phyloP scores from a whole-genome alignment of 1,284 basidiomycete genomes.

The Coniferiporia weirii region DNA sequence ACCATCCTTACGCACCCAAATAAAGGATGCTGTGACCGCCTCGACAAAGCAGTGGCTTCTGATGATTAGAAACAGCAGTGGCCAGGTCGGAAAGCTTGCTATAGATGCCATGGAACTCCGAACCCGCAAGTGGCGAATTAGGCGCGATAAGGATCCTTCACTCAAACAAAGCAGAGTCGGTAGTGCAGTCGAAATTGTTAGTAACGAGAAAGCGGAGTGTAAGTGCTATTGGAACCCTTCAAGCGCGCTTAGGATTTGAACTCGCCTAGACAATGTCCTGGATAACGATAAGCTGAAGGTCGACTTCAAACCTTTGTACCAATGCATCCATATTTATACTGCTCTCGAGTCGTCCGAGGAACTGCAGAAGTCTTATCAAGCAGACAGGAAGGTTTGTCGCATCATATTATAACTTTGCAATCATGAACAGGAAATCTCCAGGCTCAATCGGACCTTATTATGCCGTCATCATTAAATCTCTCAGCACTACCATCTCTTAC shows the following conservation, averaged over 20 bases:
- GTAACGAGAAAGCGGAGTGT: constrained; percentile 95
- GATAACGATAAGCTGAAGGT: constrained; percentile 86
- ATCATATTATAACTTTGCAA: neutral
- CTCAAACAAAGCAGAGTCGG: constrained; percentile 82
- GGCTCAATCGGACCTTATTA: constrained; percentile 96
- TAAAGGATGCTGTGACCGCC: constrained; percentile 91
- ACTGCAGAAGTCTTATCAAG: constrained; percentile 89
- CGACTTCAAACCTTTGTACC: constrained; percentile 93
- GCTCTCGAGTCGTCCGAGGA: constrained; percentile 87
- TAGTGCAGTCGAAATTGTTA: constrained; percentile 89
- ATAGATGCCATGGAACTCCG: constrained; percentile 88
- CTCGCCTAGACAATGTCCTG: constrained; percentile 73
- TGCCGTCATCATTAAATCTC: constrained; percentile 62
- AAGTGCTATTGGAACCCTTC: constrained; percentile 28
- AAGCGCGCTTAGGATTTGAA: constrained; percentile 10
- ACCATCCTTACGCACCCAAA: constrained; percentile 83
- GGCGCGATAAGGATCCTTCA: constrained; percentile 74
- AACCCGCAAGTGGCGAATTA: constrained; percentile 78
- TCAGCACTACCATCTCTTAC: constrained; percentile 56
- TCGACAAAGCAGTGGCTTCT: constrained; percentile 97
- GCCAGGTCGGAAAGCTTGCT: constrained; percentile 83
- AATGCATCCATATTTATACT: constrained; percentile 97
- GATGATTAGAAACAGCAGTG: constrained; percentile 87
- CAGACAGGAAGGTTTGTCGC: constrained; percentile 77
- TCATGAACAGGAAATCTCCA: constrained; percentile 27